Base-by-base conservation (phyloP, 2,329 filamentous ascomycete species). In the Hypoxylon sp. region DNA sequence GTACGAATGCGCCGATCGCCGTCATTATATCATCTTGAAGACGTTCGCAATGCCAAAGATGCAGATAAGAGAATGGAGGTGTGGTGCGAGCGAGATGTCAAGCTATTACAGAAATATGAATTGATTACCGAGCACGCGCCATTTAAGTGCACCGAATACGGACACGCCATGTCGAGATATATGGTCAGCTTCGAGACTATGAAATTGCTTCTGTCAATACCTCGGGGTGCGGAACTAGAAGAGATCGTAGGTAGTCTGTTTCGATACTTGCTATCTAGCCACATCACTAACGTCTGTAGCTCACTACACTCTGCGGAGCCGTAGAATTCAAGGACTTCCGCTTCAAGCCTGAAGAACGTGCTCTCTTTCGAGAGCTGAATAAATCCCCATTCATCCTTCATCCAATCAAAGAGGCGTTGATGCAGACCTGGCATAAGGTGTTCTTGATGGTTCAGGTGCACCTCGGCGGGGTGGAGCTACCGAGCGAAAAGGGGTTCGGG, bases 131-230 rank as follows among this genome's bases (percentile, higher is more conserved):
- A 76, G 18, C 75, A 77, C 1, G 76, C 81, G 0, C 78, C 78
- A 3, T 83, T 95, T 49, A 81, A 79, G 24, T 88, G 87, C 45
- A 95, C 91, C 0, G 87, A 89, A 50, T 92, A 91, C 72, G 93
- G 93, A 1, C 84, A 90, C 59, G 90, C 90, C 3, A 96, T 97
- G 93, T 91, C 92, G 44, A 86, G 88, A 49, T 96, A 95, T 75
- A 95, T 93, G 79, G 81, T 96, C 2, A 87, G 87, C 20, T 94
- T 94, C 70, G 85, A 90, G 36, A 96, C 92, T 0, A 96, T 96
- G 92, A 90, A 88, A 70, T 76, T 82, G 1, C 82, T 96, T 12
- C 79, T 95, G 44, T 80, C 81, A 0, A 81, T 96, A 54, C 84
- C 86, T n/a, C 77, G 80, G 0, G 85, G 84, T 40, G 84, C 89